phyloP scores from a whole-genome alignment of 139 green algal species.

The Picochlorum sp. region DNA sequence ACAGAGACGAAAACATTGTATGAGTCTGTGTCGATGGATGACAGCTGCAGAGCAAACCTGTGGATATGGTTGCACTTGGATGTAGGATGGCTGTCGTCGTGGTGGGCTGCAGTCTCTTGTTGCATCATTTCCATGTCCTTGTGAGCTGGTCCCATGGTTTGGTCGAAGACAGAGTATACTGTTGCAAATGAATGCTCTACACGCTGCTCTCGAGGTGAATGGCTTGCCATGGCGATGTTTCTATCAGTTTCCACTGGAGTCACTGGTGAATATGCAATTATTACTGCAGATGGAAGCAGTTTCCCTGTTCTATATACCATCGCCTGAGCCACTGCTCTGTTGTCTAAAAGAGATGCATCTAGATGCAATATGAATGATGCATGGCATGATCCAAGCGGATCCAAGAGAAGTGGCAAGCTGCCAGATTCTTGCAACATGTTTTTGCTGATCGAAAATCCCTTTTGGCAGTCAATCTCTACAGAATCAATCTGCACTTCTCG shows the following conservation, averaged over 20 bases:
- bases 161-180: no score
- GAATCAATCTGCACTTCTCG: no score
- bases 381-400: no score
- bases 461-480: no score
- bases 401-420: no score
- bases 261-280: neutral
- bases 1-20: constrained; percentile 24
- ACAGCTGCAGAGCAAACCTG: neutral
- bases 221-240: neutral
- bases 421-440: no score
- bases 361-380: no score
- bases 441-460: no score
- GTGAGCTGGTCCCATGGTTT: no score
- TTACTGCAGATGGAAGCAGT: neutral
- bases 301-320: constrained; percentile 1
- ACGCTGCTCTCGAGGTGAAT: no score
- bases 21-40: constrained; percentile 2
- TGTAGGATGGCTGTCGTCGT: neutral
- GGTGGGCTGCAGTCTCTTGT: neutral
- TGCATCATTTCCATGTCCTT: no score
- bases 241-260: neutral
- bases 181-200: no score
- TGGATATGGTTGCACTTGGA: neutral
- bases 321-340: neutral
- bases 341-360: neutral